Evolutionary conservation across 345 rosid genomes (phyloP).

Genomic region (Raphanus raphanistrum): DNA sequence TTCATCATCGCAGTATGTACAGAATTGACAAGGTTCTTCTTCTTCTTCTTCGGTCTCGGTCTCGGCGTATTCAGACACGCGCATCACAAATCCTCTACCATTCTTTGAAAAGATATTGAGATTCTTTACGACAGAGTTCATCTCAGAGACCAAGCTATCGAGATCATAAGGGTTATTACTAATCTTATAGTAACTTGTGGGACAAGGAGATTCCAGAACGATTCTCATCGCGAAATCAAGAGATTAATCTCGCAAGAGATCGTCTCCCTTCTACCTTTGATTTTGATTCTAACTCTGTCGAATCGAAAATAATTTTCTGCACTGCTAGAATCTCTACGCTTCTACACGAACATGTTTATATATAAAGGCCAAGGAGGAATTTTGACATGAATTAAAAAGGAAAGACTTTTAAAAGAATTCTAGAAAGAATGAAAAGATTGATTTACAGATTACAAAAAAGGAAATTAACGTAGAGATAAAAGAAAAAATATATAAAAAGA

Average conservation of each 20-base stretch:
- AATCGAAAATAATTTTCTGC: neutral
- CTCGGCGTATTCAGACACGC: slow-evolving; percentile 53
- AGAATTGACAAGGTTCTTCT: slow-evolving; percentile 20
- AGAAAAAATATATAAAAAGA: too few relatives aligned
- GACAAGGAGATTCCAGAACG: slow-evolving; percentile 58
- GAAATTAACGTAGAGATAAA: too few relatives aligned
- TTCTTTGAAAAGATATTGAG: slow-evolving; percentile 45
- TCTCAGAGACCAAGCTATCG: slow-evolving; percentile 52
- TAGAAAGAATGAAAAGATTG: neutral
- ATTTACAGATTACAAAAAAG: too few relatives aligned
- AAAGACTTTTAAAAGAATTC: neutral
- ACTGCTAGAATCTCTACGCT: neutral
- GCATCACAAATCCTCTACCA: slow-evolving; percentile 46
- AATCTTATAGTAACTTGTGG: slow-evolving; percentile 50
- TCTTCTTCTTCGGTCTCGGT: slow-evolving; percentile 36
- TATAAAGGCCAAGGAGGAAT: neutral
- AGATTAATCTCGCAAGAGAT: neutral
- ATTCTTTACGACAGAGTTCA: slow-evolving; percentile 59
- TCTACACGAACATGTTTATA: neutral
- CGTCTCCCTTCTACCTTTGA: neutral
- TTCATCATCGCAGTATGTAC: slow-evolving; percentile 44
- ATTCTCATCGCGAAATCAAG: slow-evolving; percentile 37
- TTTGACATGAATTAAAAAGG: neutral
- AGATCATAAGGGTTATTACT: neutral
- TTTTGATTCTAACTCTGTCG: neutral